These are phyloP conservation scores for Metarhizium rileyi DNA, from an alignment of 2,329 filamentous ascomycete species.

Conservation along the genomic window DNA sequence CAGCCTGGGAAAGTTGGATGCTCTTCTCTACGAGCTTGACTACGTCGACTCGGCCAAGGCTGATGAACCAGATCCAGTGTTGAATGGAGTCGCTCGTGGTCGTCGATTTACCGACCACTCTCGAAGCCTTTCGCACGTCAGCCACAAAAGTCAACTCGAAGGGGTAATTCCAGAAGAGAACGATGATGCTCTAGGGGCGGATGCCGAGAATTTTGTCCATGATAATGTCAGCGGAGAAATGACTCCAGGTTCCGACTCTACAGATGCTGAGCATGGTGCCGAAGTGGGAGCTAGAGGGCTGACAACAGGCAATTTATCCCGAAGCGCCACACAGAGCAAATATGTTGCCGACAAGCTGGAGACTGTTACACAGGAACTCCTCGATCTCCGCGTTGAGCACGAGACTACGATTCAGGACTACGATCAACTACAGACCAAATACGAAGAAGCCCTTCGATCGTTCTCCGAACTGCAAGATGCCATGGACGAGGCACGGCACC, in stretches of 20 bases:
- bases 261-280: background rate
- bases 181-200: slow-evolving; percentile 38
- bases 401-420: slow-evolving; percentile 75
- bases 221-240: background rate
- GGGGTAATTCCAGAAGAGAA: slow-evolving; percentile 46
- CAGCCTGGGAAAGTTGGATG: slow-evolving; percentile 90
- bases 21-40: slow-evolving; percentile 82
- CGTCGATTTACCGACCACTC: slow-evolving; percentile 41
- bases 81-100: slow-evolving; percentile 31
- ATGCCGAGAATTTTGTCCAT: slow-evolving; percentile 35
- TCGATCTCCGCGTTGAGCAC: slow-evolving; percentile 84
- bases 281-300: slow-evolving; percentile 27
- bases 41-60: slow-evolving; percentile 52
- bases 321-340: slow-evolving; percentile 69
- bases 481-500: slow-evolving; percentile 67
- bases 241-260: background rate
- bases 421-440: slow-evolving; percentile 75
- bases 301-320: slow-evolving; percentile 29
- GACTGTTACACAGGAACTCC: slow-evolving; percentile 79
- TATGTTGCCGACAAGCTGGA: slow-evolving; percentile 92
- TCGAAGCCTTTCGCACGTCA: slow-evolving; percentile 42
- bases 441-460: slow-evolving; percentile 76
- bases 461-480: slow-evolving; percentile 79
- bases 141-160: slow-evolving; percentile 42
- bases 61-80: slow-evolving; percentile 17